These are phyloP conservation scores for Aspergillus neoniger DNA, from an alignment of 2,329 filamentous ascomycete genomes.

Conservation along the genomic window DNA sequence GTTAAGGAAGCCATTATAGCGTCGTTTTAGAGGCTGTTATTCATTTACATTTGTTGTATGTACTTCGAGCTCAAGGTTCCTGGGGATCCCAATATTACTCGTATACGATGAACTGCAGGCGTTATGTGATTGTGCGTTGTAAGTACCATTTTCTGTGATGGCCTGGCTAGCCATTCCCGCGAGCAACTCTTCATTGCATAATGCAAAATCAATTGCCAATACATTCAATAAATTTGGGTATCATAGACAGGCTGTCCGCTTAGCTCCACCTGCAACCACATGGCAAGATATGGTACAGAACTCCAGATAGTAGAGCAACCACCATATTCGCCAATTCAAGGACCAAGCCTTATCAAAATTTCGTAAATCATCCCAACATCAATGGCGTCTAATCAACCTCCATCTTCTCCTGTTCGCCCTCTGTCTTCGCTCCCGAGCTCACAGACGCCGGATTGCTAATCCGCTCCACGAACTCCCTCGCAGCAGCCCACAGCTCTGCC, in stretches of 20 bases:
- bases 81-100: slow-evolving; percentile 16
- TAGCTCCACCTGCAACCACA: background rate
- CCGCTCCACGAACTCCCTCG: slow-evolving; percentile 56
- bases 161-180: background rate
- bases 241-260: slow-evolving; percentile 18
- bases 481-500: slow-evolving; percentile 71
- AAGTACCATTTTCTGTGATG: background rate
- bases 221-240: slow-evolving; percentile 20
- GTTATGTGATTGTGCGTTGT: background rate
- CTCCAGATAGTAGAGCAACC: background rate
- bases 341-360: background rate
- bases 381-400: slow-evolving; percentile 35
- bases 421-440: slow-evolving; percentile 15
- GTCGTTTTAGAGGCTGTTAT: background rate
- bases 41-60: slow-evolving; percentile 16
- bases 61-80: slow-evolving; percentile 20
- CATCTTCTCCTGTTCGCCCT: slow-evolving; percentile 36
- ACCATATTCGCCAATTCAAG: background rate
- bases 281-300: too few relatives aligned
- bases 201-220: background rate
- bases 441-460: slow-evolving; percentile 25
- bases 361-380: background rate
- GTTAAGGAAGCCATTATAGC: background rate
- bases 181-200: too few relatives aligned
- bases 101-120: background rate